Conservation (phyloP, 2,329 filamentous ascomycete species). For the Trichoderma oligosporum region DNA sequence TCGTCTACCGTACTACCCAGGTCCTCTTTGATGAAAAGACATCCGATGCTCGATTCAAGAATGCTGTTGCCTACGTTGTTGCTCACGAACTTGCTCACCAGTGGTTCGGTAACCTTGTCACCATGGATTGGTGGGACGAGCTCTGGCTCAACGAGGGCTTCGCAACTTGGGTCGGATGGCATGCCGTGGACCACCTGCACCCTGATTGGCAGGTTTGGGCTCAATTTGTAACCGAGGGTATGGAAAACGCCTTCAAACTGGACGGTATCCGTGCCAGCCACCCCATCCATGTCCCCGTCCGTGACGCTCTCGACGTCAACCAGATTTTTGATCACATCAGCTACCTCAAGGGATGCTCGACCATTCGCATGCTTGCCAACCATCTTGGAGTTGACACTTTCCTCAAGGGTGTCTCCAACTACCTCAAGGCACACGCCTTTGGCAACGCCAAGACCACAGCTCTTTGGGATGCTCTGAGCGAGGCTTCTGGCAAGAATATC, state of each 20-base stretch:
- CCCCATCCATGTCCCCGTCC: slow-evolving; percentile 92
- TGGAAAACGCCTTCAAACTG: slow-evolving; percentile 85
- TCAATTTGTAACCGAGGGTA: slow-evolving; percentile 92
- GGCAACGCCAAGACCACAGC: slow-evolving; percentile 88
- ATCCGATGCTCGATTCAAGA: slow-evolving; percentile 86
- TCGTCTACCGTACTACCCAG: slow-evolving; percentile 93
- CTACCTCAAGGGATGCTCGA: slow-evolving; percentile 93
- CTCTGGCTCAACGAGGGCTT: slow-evolving; percentile 96
- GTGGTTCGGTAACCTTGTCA: slow-evolving; percentile 94
- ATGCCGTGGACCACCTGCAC: slow-evolving; percentile 84
- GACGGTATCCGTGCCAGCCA: slow-evolving; percentile 90
- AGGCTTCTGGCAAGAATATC: slow-evolving; percentile 84
- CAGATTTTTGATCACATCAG: slow-evolving; percentile 98
- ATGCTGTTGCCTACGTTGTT: slow-evolving; percentile 92
- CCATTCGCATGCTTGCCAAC: slow-evolving; percentile 91
- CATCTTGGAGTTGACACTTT: slow-evolving; percentile 87
- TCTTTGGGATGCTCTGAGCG: slow-evolving; percentile 82
- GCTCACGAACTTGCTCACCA: slow-evolving; percentile 97
- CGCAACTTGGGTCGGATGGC: slow-evolving; percentile 97
- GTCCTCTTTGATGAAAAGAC: slow-evolving; percentile 93
- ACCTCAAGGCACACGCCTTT: slow-evolving; percentile 84
- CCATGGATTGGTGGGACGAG: slow-evolving; percentile 96
- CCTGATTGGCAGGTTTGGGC: slow-evolving; percentile 98
- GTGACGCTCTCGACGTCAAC: slow-evolving; percentile 90
- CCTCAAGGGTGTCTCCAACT: slow-evolving; percentile 82